These are phyloP conservation scores for Amauroascus niger DNA, from an alignment of 2,329 filamentous ascomycete genomes.

Conservation along the genomic window DNA sequence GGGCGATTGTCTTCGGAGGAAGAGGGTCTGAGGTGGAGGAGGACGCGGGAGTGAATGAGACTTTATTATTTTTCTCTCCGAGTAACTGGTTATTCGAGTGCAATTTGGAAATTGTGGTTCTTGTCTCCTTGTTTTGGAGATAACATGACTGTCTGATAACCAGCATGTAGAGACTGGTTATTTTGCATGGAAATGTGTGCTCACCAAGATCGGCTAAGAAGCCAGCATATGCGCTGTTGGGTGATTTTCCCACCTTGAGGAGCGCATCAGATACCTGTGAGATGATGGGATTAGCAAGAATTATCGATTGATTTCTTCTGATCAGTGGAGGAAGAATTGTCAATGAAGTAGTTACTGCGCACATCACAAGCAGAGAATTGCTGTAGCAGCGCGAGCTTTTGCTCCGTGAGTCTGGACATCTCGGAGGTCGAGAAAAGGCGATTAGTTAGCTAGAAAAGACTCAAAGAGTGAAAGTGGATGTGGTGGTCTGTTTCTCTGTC, in stretches of 20 bases:
- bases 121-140: no score
- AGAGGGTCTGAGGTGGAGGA: conserved; percentile 22
- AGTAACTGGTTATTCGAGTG: no score
- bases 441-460: no score
- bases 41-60: conserved; percentile 28
- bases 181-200: no score
- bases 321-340: background rate
- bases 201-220: conserved; percentile 55
- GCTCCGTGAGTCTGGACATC: conserved; percentile 18
- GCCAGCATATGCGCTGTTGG: conserved; percentile 45
- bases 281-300: background rate
- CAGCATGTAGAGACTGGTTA: no score
- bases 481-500: no score
- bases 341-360: conserved; percentile 11
- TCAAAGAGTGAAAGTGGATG: no score
- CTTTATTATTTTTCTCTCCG: no score
- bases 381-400: conserved; percentile 27
- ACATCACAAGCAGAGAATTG: conserved; percentile 40
- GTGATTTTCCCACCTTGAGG: conserved; percentile 50
- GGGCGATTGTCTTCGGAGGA: conserved; percentile 25
- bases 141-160: no score
- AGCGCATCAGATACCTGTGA: conserved; percentile 60
- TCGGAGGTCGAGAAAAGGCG: background rate
- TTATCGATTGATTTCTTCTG: no score
- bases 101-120: no score